Evolutionary conservation across 2,329 filamentous ascomycete genomes (phyloP).

Genomic region (Chaetothyriales sp.): DNA sequence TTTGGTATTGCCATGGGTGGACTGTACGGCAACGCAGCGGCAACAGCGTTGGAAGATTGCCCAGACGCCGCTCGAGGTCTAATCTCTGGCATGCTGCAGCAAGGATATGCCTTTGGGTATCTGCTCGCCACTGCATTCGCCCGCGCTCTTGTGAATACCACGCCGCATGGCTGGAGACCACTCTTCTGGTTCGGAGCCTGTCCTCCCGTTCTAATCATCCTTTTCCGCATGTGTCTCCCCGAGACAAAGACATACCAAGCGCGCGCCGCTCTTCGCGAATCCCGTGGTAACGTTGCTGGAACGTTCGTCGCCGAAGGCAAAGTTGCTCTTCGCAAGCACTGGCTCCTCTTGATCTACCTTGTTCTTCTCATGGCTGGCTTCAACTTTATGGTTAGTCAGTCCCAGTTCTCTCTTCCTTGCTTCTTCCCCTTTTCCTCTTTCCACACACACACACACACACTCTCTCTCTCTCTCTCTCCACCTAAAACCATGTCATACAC

Average conservation of each 20-base stretch:
- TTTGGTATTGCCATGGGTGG: conserved; percentile 50
- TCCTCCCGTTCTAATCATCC: conserved; percentile 66
- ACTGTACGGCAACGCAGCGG: conserved; percentile 48
- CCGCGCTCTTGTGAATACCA: conserved; percentile 47
- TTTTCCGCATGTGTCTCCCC: conserved; percentile 61
- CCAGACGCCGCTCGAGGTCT: conserved; percentile 45
- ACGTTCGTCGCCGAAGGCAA: conserved; percentile 66
- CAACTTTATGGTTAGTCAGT: conserved; percentile 61
- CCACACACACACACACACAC: not conserved
- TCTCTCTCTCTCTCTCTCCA: not conserved
- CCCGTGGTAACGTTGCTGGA: conserved; percentile 46
- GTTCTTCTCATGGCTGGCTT: conserved; percentile 81
- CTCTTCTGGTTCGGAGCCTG: conserved; percentile 81
- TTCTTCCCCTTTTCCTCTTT: too few species aligned
- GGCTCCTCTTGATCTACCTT: conserved; percentile 66
- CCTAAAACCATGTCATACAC: conserved; percentile 1
- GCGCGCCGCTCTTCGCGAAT: conserved; percentile 49
- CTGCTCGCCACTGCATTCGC: conserved; percentile 46
- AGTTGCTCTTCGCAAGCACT: conserved; percentile 64
- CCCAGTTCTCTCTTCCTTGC: not conserved
- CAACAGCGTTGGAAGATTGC: conserved; percentile 50
- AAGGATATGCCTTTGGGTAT: conserved; percentile 51
- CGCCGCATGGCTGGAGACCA: conserved; percentile 66
- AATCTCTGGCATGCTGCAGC: conserved; percentile 48
- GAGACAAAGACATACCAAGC: conserved; percentile 61